Percentiles rank a stretch among this genome's conserved stretches.
These are phyloP conservation scores for Hortiboletus rubellus DNA, from an alignment of 1,284 basidiomycete species.

Conservation along the genomic window DNA sequence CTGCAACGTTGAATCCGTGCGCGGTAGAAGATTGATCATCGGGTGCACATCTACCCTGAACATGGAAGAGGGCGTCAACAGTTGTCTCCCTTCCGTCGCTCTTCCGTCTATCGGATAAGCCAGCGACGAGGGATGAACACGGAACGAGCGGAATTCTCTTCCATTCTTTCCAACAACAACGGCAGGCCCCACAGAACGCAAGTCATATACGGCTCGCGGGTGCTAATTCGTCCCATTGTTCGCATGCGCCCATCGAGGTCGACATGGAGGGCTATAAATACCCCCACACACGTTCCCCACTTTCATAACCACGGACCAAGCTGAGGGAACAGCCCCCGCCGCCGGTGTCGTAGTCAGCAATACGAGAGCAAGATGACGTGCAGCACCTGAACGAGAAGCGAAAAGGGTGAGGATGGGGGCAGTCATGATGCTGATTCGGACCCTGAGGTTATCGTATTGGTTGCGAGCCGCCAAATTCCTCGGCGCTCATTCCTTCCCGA, in stretches of 20 bases:
- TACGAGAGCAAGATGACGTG: neutral
- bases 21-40: conserved; percentile 32
- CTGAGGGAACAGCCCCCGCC: neutral
- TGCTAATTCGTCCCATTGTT: neutral
- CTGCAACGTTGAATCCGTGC: conserved; percentile 29
- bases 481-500: conserved; percentile 23
- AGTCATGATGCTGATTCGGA: conserved; percentile 15
- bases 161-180: conserved; percentile 15
- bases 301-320: neutral
- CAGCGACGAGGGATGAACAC: conserved; percentile 8
- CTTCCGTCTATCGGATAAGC: conserved; percentile 5
- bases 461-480: conserved; percentile 10
- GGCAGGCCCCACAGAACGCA: conserved; percentile 2
- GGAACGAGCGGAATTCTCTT: conserved; percentile 22
- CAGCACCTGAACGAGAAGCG: conserved; percentile 1
- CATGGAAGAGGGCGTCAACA: no score
- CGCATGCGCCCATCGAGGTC: neutral
- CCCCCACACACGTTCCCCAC: neutral
- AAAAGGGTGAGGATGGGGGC: neutral
- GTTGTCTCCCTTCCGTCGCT: no score
- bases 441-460: conserved; percentile 12
- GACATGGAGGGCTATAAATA: neutral
- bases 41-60: conserved; percentile 6
- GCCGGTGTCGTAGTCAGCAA: neutral
- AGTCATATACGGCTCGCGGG: conserved; percentile 7